Percentiles rank a stretch among this genome's conserved stretches.
Conservation (phyloP, 257 asterid genomes). For the Prunella vulgaris region DNA sequence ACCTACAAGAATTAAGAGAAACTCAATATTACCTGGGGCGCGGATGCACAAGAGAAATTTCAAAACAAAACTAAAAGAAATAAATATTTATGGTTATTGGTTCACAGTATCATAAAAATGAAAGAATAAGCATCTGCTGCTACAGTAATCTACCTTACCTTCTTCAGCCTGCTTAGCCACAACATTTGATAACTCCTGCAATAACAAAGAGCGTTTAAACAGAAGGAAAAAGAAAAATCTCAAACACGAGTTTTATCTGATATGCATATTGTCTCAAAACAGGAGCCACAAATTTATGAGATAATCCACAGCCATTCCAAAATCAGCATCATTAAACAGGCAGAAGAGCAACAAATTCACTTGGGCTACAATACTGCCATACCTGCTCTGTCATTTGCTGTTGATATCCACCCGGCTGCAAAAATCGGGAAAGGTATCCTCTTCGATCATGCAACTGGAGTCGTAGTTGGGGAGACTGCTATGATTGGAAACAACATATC, state of each 20-base stretch:
- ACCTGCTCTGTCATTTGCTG: no score
- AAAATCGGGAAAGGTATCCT: slow-evolving; percentile 60
- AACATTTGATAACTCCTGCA: slow-evolving; percentile 78
- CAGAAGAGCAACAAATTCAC: not conserved
- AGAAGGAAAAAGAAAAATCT: not conserved
- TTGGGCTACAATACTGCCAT: slow-evolving; percentile 39
- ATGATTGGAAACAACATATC: slow-evolving; percentile 72
- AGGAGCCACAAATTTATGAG: not conserved
- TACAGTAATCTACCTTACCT: slow-evolving; percentile 64
- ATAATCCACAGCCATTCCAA: not conserved
- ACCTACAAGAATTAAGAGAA: slow-evolving; percentile 45
- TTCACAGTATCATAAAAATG: not conserved
- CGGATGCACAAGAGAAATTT: not conserved
- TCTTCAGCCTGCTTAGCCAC: slow-evolving; percentile 95
- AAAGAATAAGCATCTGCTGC: not conserved
- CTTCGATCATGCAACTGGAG: slow-evolving; percentile 75
- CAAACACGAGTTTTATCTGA: not conserved
- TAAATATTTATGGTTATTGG: not conserved
- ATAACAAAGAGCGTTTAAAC: not conserved
- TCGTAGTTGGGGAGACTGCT: slow-evolving; percentile 74
- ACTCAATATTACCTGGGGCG: not conserved
- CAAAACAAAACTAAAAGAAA: not conserved
- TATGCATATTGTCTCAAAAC: not conserved
- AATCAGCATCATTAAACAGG: slow-evolving; percentile 8
- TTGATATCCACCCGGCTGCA: slow-evolving; percentile 75